Percentiles rank a stretch among this genome's conserved stretches.
Conservation (phyloP, 2,329 filamentous ascomycete species). For the Ophiostoma pallidulum region DNA sequence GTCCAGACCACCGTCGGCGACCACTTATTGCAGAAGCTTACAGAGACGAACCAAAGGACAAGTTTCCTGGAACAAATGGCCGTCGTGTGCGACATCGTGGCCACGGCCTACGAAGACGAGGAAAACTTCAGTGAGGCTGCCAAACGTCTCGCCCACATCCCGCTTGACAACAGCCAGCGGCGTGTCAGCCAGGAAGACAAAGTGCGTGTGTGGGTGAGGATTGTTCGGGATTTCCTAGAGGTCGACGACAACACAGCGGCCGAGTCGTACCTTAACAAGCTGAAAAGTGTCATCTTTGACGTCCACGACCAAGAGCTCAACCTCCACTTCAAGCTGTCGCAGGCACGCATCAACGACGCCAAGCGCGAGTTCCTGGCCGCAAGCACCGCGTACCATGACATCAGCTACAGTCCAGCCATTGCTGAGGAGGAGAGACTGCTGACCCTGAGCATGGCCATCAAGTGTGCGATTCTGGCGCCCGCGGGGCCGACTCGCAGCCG, state of each 20-base stretch:
- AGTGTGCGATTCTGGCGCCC: slow-evolving; percentile 84
- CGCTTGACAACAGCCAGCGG: slow-evolving; percentile 81
- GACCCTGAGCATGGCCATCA: slow-evolving; percentile 77
- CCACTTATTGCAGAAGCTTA: slow-evolving; percentile 60
- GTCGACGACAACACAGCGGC: slow-evolving; percentile 82
- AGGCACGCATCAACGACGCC: slow-evolving; percentile 87
- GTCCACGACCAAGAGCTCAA: slow-evolving; percentile 64
- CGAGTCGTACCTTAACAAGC: slow-evolving; percentile 82
- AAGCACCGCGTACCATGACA: slow-evolving; percentile 76
- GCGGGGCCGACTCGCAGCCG: slow-evolving; percentile 78
- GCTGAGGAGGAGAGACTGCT: slow-evolving; percentile 78
- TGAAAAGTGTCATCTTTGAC: slow-evolving; percentile 82
- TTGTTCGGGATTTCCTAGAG: slow-evolving; percentile 89
- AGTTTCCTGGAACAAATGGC: slow-evolving; percentile 82
- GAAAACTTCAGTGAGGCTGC: slow-evolving; percentile 77
- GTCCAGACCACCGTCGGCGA: slow-evolving; percentile 67
- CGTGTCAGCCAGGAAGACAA: slow-evolving; percentile 74
- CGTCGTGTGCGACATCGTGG: slow-evolving; percentile 67
- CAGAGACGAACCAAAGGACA: slow-evolving; percentile 37
- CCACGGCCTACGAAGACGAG: slow-evolving; percentile 70
- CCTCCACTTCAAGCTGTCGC: slow-evolving; percentile 81
- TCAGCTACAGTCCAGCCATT: slow-evolving; percentile 69
- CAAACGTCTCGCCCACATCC: slow-evolving; percentile 68
- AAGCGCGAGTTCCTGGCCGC: slow-evolving; percentile 84
- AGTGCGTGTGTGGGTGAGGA: slow-evolving; percentile 81